A percentile compares a stretch with the other conserved stretches of the same genome.
Conservation (phyloP, 495 filamentous ascomycete genomes). For the Pyronema omphalodes region DNA sequence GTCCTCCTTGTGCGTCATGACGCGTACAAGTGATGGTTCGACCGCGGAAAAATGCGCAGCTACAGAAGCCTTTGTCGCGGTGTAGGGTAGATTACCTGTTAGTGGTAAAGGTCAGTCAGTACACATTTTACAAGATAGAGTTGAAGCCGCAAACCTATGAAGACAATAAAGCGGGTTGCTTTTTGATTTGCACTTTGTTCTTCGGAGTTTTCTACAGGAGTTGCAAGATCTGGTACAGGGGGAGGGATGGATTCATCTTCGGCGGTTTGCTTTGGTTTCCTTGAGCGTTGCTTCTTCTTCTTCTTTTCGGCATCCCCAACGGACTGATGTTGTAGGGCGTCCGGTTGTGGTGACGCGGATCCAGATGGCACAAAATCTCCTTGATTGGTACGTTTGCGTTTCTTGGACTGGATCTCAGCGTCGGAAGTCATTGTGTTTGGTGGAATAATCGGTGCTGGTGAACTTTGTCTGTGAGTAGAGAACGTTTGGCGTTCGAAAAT, state of each 20-base stretch:
- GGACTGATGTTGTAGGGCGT: too few relatives aligned
- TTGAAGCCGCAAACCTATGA: slow-evolving; percentile 43
- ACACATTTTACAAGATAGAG: background rate
- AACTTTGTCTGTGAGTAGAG: background rate
- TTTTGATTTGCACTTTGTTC: slow-evolving; percentile 18
- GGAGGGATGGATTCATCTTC: slow-evolving; percentile 2
- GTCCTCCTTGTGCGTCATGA: slow-evolving; percentile 51
- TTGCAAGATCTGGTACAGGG: slow-evolving; percentile 1
- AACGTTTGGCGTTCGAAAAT: too few relatives aligned
- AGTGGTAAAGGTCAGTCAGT: slow-evolving; percentile 7
- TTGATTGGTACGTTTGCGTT: too few relatives aligned
- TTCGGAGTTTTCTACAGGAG: slow-evolving; percentile 20
- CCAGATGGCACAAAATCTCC: too few relatives aligned
- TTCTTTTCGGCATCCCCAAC: slow-evolving; percentile 3
- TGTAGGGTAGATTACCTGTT: slow-evolving; percentile 72
- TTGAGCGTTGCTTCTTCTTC: slow-evolving; percentile 7
- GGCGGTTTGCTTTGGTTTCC: slow-evolving; percentile 17
- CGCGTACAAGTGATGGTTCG: slow-evolving; percentile 51
- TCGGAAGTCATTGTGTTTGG: too few relatives aligned
- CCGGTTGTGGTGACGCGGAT: too few relatives aligned
- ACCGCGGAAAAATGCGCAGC: slow-evolving; percentile 59
- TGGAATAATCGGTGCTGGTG: too few relatives aligned
- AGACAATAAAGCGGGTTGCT: slow-evolving; percentile 56
- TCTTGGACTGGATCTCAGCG: too few relatives aligned
- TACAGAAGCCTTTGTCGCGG: slow-evolving; percentile 48